Evolutionary conservation across 805 yeast species (phyloP).

Genomic region (Babjeviella inositovora): DNA sequence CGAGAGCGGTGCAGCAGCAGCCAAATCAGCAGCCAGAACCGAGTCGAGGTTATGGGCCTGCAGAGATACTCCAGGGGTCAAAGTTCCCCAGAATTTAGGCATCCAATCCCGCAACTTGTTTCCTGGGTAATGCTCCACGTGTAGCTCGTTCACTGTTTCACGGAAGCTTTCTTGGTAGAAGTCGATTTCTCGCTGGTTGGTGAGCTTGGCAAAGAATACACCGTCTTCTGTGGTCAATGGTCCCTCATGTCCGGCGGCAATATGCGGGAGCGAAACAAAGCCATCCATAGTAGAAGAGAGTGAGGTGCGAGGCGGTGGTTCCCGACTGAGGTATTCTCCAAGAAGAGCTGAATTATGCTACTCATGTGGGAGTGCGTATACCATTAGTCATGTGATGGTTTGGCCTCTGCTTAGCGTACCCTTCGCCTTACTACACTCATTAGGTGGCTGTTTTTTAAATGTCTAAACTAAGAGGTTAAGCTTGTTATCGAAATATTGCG

Average conservation of each 20-base stretch:
- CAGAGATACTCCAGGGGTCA: slow-evolving; percentile 25
- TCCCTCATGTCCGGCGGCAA: slow-evolving; percentile 92
- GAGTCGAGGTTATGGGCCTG: slow-evolving; percentile 5
- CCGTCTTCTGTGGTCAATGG: slow-evolving; percentile 49
- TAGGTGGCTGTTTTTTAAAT: too few species aligned
- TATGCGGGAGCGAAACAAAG: slow-evolving; percentile 27
- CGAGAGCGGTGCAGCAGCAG: slow-evolving; percentile 1
- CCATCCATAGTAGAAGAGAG: too few species aligned
- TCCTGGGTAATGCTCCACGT: slow-evolving; percentile 12
- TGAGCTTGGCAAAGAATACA: slow-evolving; percentile 55
- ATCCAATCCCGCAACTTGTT: slow-evolving; percentile 32
- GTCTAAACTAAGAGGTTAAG: too few species aligned
- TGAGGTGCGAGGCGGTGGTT: too few species aligned
- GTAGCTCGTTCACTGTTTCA: slow-evolving; percentile 6
- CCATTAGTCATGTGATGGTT: too few species aligned
- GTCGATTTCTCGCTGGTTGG: slow-evolving; percentile 48
- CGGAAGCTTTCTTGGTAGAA: slow-evolving; percentile 31
- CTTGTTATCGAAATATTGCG: too few species aligned
- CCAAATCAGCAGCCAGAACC: slow-evolving; percentile 1
- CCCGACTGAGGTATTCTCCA: too few species aligned
- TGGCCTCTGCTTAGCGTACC: too few species aligned
- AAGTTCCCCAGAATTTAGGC: slow-evolving; percentile 48
- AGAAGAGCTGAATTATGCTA: too few species aligned
- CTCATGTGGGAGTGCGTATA: too few species aligned
- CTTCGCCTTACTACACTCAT: too few species aligned